Conservation (phyloP, 495 filamentous ascomycete genomes). For the Viridothelium virens region DNA sequence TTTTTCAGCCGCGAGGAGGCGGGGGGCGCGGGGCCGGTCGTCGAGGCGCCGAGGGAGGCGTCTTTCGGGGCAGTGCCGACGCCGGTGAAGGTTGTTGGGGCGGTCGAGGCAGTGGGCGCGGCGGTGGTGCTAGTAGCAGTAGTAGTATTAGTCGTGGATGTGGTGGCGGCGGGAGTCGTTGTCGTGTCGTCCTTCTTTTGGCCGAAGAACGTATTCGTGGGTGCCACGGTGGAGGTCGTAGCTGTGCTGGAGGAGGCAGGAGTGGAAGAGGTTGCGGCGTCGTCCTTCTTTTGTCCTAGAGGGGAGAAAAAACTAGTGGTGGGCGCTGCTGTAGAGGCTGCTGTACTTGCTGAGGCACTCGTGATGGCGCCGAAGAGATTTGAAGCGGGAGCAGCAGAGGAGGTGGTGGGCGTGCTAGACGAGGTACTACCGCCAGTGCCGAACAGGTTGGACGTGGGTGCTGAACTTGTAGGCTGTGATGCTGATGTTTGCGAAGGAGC, state of each 20-base stretch:
- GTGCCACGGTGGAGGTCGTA: constrained; percentile 6
- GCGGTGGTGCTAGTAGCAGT: constrained; percentile 29
- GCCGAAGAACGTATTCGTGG: constrained; percentile 4
- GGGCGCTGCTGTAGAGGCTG: constrained; percentile 19
- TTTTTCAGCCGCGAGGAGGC: constrained; percentile 85
- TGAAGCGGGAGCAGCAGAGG: constrained; percentile 16
- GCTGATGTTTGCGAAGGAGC: constrained; percentile 11
- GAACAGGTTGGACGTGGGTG: constrained; percentile 9
- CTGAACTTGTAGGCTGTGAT: not conserved
- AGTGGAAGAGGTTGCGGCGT: not conserved
- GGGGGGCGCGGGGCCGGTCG: constrained; percentile 64
- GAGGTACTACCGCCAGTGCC: not conserved
- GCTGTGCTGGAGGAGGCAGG: constrained; percentile 11
- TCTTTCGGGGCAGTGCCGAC: not conserved
- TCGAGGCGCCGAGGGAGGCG: constrained; percentile 50
- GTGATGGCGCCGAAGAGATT: constrained; percentile 25
- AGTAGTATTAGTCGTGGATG: constrained; percentile 21
- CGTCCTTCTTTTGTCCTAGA: constrained; percentile 12
- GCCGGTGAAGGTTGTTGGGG: constrained; percentile 31
- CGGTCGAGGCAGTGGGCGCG: constrained; percentile 26
- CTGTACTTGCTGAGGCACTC: constrained; percentile 19
- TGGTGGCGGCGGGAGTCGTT: constrained; percentile 19
- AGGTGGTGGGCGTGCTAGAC: not conserved
- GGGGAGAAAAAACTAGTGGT: constrained; percentile 5
- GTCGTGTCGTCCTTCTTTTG: constrained; percentile 12